Conservation (phyloP, 495 filamentous ascomycete species). For the Neurospora sp. region DNA sequence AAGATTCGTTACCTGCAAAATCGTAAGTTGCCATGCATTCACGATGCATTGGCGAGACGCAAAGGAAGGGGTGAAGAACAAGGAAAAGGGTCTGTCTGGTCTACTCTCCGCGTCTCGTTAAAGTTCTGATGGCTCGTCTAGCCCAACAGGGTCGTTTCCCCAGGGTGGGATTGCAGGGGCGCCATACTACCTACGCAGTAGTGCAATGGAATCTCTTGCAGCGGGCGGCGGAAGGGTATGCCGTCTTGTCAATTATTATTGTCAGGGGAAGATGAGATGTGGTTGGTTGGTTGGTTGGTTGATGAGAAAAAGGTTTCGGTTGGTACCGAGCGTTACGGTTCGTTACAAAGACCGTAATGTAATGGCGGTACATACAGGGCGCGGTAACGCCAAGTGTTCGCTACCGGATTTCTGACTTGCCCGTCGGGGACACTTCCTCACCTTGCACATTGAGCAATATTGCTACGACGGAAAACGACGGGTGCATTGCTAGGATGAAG, state of each 20-base stretch:
- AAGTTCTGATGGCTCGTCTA: background rate
- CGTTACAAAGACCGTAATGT: background rate
- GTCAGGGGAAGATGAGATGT: background rate
- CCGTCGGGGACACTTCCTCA: background rate
- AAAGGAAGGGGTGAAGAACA: background rate
- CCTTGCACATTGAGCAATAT: background rate
- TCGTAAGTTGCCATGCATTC: background rate
- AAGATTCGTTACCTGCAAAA: background rate
- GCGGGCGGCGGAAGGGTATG: background rate
- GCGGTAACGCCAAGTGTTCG: background rate
- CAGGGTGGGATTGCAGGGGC: background rate
- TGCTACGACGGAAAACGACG: background rate
- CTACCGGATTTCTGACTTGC: background rate
- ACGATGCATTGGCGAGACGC: background rate
- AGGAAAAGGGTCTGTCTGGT: background rate
- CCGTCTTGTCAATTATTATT: background rate
- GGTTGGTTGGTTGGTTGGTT: background rate
- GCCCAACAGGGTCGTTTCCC: background rate
- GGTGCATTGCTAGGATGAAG: background rate
- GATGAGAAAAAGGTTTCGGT: background rate
- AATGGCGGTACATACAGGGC: background rate
- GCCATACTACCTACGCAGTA: background rate
- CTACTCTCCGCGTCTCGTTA: background rate
- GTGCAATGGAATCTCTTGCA: background rate
- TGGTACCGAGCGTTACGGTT: background rate